Evolutionary conservation across 108 stramenopile species (phyloP), one percentile per base, ranked within the genome.

Genomic region (Seminavis robusta): DNA sequence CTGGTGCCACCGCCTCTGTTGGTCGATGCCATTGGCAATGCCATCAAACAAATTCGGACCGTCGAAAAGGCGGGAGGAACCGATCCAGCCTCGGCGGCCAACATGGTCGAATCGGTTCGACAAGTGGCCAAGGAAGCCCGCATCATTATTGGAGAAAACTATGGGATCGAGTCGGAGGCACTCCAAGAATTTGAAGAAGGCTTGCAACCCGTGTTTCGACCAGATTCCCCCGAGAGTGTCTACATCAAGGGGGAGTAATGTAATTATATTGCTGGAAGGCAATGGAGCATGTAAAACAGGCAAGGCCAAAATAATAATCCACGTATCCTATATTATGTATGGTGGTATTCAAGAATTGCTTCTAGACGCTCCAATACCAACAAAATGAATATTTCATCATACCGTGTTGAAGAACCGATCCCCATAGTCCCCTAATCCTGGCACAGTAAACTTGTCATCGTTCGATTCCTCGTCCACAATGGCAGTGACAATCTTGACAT

Each of bases 391-490:
- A 72, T 32, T 55, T 48, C 6, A 23, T 23, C 4, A 48, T 13
- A 37, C 64, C 11, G 96, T 90, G 45, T 94, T 92, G 71, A 83
- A 95, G 59, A 81, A 98, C 43, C 98, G 74, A 60, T 99, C 98
- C 0, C 98, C 98, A 67, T 88, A 99, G 75, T 97, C 97, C 3
- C 99, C 99, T 11, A 99, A 59, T 2, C 99, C 99, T 1, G 99
- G 99, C 33, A 99, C 77, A 56, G 98, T 98, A 65, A 65, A 99
- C 52, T 94, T 96, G 2, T 94, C 73, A 25, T 89, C 96, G 65
- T 99, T 95, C 53, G 98, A 68, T 5, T 80, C 63, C 17, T 82
- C 83, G 67, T 99, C 99, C 4, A 99, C 74, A 23, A 77, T 75
- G 13, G 84, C 79, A 6, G 97, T 95, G 1, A 99, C 92, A 63